Evolutionary conservation across 257 asterid genomes (phyloP).

Genomic region (Datura wrightii): DNA sequence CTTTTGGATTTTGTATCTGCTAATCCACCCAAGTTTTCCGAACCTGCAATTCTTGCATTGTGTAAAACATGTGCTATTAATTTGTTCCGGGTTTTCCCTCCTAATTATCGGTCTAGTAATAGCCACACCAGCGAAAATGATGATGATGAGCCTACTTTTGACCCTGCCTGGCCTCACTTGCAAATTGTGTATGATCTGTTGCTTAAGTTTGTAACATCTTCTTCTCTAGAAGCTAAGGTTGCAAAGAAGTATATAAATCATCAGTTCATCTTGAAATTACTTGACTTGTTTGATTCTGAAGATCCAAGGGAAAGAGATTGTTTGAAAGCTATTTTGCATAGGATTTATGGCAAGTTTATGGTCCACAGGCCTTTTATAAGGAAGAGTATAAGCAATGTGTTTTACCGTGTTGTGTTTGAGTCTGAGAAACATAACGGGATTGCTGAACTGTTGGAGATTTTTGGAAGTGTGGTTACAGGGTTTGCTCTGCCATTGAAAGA

Average conservation of each 20-base stretch:
- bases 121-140: constrained; percentile 53
- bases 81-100: constrained; percentile 77
- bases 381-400: constrained; percentile 69
- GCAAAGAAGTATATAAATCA: constrained; percentile 76
- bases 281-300: constrained; percentile 81
- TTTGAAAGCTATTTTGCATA: constrained; percentile 75
- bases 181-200: constrained; percentile 78
- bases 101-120: constrained; percentile 48
- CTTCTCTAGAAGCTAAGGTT: constrained; percentile 68
- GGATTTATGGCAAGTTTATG: constrained; percentile 87
- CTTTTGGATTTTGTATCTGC: constrained; percentile 76
- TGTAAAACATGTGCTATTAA: constrained; percentile 85
- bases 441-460: constrained; percentile 82
- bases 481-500: constrained; percentile 86
- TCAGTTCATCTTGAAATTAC: constrained; percentile 61
- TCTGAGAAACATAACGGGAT: constrained; percentile 78
- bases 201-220: constrained; percentile 67
- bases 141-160: constrained; percentile 74
- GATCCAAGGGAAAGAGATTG: constrained; percentile 93
- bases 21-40: constrained; percentile 64
- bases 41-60: constrained; percentile 70
- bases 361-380: constrained; percentile 82
- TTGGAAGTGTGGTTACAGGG: constrained; percentile 91
- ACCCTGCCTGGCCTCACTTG: constrained; percentile 88
- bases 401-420: constrained; percentile 71